phyloP scores from a whole-genome alignment of 441 rosid genomes.

The Biscutella laevigata region DNA sequence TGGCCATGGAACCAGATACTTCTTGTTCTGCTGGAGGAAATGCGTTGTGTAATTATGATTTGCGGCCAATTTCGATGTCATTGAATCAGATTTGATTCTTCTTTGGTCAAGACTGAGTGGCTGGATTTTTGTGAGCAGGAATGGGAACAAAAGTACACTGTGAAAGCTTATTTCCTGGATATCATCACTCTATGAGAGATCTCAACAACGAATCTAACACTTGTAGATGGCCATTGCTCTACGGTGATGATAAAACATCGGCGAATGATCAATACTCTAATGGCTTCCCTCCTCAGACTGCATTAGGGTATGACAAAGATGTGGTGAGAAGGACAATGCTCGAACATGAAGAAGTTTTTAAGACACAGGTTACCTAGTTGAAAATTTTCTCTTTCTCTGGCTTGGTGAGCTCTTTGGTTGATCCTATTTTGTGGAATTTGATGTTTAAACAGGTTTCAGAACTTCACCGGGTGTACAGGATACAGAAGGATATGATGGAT shows the following conservation, averaged over 20 bases:
- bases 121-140: constrained; percentile 35
- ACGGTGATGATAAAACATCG: constrained; percentile 46
- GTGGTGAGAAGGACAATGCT: constrained; percentile 68
- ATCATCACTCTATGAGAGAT: constrained; percentile 76
- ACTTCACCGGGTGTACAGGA: constrained; percentile 61
- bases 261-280: constrained; percentile 53
- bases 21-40: not conserved
- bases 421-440: constrained; percentile 14
- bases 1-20: not conserved
- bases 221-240: constrained; percentile 64
- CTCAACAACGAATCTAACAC: constrained; percentile 68
- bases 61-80: not conserved
- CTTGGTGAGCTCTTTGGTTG: constrained; percentile 13
- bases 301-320: constrained; percentile 50
- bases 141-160: constrained; percentile 83
- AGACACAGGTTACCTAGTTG: constrained; percentile 56
- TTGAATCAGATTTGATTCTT: not conserved
- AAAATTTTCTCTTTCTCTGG: not conserved
- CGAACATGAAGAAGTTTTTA: constrained; percentile 78
- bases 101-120: constrained; percentile 2
- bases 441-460: constrained; percentile 44
- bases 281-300: constrained; percentile 39
- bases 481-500: constrained; percentile 61
- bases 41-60: constrained; percentile 1
- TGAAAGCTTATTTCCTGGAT: constrained; percentile 58